These are phyloP conservation scores for Candida saitoana DNA, from an alignment of 805 yeast genomes.

Conservation along the genomic window DNA sequence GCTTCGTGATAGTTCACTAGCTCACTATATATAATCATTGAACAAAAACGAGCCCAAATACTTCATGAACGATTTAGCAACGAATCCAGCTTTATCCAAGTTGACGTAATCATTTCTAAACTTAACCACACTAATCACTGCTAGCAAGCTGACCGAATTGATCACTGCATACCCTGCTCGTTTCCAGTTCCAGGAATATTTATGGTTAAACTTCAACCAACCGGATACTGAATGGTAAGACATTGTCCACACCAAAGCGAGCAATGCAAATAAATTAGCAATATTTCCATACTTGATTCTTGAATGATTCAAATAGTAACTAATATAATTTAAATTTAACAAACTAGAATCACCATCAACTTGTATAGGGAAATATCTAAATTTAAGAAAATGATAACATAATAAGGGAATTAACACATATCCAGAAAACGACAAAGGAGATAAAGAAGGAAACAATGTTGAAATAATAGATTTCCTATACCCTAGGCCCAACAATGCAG, in stretches of 20 bases:
- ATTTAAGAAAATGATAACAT: conserved; percentile 43
- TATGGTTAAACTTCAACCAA: conserved; percentile 41
- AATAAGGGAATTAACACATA: conserved; percentile 46
- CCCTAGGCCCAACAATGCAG: conserved; percentile 54
- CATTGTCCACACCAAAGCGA: conserved; percentile 30
- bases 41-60: conserved; percentile 18
- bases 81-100: conserved; percentile 23
- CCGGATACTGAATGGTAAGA: conserved; percentile 58
- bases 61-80: conserved; percentile 25
- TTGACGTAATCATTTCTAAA: conserved; percentile 12
- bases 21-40: background rate
- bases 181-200: conserved; percentile 38
- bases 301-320: conserved; percentile 26
- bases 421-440: conserved; percentile 60
- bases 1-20: background rate
- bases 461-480: conserved; percentile 44
- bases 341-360: conserved; percentile 65
- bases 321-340: conserved; percentile 49
- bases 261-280: conserved; percentile 5
- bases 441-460: conserved; percentile 42
- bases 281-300: conserved; percentile 1
- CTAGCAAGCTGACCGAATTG: conserved; percentile 29
- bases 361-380: conserved; percentile 47
- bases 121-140: conserved; percentile 32
- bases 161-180: conserved; percentile 43